Conservation (phyloP, 2,329 filamentous ascomycete species). For the Nothophaeocryptopus gaeumannii region DNA sequence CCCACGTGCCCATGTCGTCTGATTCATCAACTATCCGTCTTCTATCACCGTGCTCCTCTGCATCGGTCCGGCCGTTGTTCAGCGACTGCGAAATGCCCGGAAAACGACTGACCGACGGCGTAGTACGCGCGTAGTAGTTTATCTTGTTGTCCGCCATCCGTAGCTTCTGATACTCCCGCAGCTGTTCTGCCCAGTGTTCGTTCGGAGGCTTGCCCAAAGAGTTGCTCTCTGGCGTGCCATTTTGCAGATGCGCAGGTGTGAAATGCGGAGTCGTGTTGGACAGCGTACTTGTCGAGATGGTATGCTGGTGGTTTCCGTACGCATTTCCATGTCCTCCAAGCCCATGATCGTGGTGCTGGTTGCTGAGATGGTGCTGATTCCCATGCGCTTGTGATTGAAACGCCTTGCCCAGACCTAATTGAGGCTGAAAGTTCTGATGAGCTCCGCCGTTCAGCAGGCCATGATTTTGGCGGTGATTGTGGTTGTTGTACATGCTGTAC, state of each 20-base stretch:
- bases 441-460: constrained; percentile 70
- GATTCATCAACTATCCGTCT: constrained; percentile 55
- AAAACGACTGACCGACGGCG: constrained; percentile 29
- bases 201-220: constrained; percentile 55
- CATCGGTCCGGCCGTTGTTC: constrained; percentile 50
- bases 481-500: constrained; percentile 76
- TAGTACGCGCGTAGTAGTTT: constrained; percentile 74
- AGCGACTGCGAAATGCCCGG: constrained; percentile 22
- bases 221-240: constrained; percentile 56
- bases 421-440: constrained; percentile 53
- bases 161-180: constrained; percentile 50
- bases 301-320: constrained; percentile 61
- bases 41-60: constrained; percentile 59
- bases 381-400: constrained; percentile 60
- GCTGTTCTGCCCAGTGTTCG: constrained; percentile 83
- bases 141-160: constrained; percentile 39
- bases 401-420: constrained; percentile 63
- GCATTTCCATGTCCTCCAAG: constrained; percentile 57
- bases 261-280: constrained; percentile 64
- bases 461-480: constrained; percentile 64
- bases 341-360: constrained; percentile 45
- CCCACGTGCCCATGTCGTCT: constrained; percentile 69
- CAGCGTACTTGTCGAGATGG: constrained; percentile 59
- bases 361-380: constrained; percentile 37
- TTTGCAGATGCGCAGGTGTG: constrained; percentile 57